Evolutionary conservation across 2,329 filamentous ascomycete species (phyloP).

Genomic region (Hypoxylon sp.): DNA sequence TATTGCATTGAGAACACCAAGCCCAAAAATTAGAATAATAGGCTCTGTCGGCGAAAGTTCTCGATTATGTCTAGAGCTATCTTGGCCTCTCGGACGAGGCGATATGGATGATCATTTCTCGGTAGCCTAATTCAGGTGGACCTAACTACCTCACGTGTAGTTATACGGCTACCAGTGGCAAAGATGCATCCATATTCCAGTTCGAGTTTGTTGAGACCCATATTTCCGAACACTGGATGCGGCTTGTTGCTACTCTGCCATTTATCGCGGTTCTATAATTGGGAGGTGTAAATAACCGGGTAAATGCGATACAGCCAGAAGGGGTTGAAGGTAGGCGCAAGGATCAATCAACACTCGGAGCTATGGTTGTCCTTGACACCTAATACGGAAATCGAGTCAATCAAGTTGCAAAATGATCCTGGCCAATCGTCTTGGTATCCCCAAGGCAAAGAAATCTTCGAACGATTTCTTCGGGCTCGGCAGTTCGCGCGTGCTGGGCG

Average conservation of each 20-base stretch:
- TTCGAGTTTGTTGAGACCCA: constrained; percentile 31
- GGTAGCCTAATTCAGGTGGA: constrained; percentile 31
- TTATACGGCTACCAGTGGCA: constrained; percentile 32
- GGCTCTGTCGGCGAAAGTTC: constrained; percentile 11
- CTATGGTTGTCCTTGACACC: constrained; percentile 43
- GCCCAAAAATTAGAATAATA: constrained; percentile 10
- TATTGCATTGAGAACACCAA: neutral
- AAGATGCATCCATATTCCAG: constrained; percentile 26
- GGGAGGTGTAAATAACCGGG: constrained; percentile 52
- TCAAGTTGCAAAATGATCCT: constrained; percentile 45
- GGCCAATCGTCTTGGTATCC: constrained; percentile 45
- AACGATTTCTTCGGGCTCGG: constrained; percentile 47
- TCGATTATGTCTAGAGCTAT: constrained; percentile 28
- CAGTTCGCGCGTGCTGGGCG: constrained; percentile 46
- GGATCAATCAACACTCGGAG: constrained; percentile 52
- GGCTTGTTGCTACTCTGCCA: constrained; percentile 46
- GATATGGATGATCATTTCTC: constrained; percentile 33
- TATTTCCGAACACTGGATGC: constrained; percentile 34
- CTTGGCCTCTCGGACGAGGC: constrained; percentile 20
- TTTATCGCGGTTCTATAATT: constrained; percentile 50
- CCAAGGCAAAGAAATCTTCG: constrained; percentile 45
- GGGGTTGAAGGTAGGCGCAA: constrained; percentile 43
- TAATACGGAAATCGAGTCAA: constrained; percentile 50
- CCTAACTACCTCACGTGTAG: constrained; percentile 26
- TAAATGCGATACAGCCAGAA: constrained; percentile 54